phyloP scores from a whole-genome alignment of 2,329 filamentous ascomycete genomes.

The Amylocarpus encephaloides region DNA sequence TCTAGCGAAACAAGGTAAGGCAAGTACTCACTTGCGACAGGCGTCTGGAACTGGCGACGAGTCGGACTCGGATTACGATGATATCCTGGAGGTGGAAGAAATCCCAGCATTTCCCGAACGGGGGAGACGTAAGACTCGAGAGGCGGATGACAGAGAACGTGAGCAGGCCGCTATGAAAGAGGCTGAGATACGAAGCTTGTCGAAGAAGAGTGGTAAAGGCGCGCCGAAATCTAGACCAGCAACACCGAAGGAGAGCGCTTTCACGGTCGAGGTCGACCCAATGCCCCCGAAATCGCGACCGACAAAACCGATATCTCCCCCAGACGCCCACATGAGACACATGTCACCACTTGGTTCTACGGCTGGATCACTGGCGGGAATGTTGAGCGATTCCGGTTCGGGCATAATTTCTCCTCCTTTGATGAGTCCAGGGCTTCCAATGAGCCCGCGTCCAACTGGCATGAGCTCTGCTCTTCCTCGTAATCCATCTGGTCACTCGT shows the following conservation, averaged over 20 bases:
- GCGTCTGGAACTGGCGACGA: conserved; percentile 47
- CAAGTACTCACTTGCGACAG: conserved; percentile 39
- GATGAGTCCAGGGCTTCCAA: conserved; percentile 53
- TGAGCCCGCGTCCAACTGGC: conserved; percentile 53
- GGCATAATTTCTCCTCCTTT: conserved; percentile 38
- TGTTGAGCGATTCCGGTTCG: conserved; percentile 37
- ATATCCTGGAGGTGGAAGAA: conserved; percentile 64
- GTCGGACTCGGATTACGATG: conserved; percentile 78
- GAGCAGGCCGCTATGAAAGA: conserved; percentile 62
- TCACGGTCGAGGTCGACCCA: conserved; percentile 24
- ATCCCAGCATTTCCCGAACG: conserved; percentile 49
- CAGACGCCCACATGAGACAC: conserved; percentile 28
- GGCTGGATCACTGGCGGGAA: conserved; percentile 46
- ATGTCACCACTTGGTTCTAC: conserved; percentile 32
- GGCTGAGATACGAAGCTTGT: conserved; percentile 63
- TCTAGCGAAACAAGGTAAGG: conserved; percentile 44
- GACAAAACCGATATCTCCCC: conserved; percentile 29
- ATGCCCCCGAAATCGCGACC: conserved; percentile 37
- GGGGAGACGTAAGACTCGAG: conserved; percentile 75
- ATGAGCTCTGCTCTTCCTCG: conserved; percentile 53
- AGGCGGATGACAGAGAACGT: conserved; percentile 77
- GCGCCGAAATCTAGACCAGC: conserved; percentile 38
- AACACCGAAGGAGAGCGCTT: conserved; percentile 38
- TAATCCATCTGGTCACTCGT: conserved; percentile 36
- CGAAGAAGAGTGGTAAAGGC: conserved; percentile 62